Evolutionary conservation across 805 yeast genomes (phyloP).

Genomic region (Dipodascus geniculatus): DNA sequence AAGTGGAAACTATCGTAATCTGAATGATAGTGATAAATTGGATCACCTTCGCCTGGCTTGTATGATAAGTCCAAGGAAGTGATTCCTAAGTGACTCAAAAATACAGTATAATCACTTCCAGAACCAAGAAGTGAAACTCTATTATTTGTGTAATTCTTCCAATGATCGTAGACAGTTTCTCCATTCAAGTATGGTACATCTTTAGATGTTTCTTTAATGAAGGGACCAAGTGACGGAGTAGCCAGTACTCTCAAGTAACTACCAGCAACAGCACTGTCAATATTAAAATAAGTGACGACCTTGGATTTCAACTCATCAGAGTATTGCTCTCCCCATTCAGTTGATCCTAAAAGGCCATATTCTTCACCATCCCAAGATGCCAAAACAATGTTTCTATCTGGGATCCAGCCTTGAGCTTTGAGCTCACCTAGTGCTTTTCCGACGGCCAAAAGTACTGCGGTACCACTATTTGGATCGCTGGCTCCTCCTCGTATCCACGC

Average conservation of each 20-base stretch:
- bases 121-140: conserved; percentile 45
- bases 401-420: conserved; percentile 52
- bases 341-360: conserved; percentile 60
- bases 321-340: conserved; percentile 63
- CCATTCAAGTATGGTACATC: conserved; percentile 35
- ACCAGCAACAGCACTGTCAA: conserved; percentile 58
- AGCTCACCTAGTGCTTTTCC: conserved; percentile 47
- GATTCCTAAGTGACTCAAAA: conserved; percentile 31
- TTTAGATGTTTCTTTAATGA: conserved; percentile 34
- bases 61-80: conserved; percentile 47
- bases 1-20: conserved; percentile 61
- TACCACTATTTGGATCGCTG: conserved; percentile 68
- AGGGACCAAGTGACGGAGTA: conserved; percentile 45
- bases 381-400: conserved; percentile 54
- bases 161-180: conserved; percentile 23
- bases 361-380: conserved; percentile 81
- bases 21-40: conserved; percentile 67
- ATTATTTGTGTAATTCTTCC: conserved; percentile 22
- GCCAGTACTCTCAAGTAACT: conserved; percentile 37
- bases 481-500: conserved; percentile 77
- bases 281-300: conserved; percentile 55
- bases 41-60: conserved; percentile 31
- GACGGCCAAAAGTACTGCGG: conserved; percentile 52
- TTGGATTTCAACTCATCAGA: conserved; percentile 33
- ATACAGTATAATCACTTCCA: conserved; percentile 52